Conservation (phyloP, 805 yeast species). For the Cyberlindnera lachancei region DNA sequence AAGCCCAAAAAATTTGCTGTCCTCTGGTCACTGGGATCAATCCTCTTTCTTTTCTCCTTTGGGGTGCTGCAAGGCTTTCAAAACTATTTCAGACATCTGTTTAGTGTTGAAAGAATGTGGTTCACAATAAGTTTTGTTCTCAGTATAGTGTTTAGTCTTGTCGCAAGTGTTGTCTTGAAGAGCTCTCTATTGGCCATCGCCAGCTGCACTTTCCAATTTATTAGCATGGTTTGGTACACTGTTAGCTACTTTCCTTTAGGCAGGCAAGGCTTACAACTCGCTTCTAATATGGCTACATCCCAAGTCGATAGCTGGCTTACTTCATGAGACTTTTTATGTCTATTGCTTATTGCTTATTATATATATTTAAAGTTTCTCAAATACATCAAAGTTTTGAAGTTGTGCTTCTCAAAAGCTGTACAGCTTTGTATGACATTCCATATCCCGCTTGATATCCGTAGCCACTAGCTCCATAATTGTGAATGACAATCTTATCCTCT, state of each 20-base stretch:
- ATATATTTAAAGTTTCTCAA: neutral
- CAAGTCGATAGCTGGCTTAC: slow-evolving; percentile 16
- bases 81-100: slow-evolving; percentile 8
- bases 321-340: slow-evolving; percentile 1
- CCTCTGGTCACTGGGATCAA: slow-evolving; percentile 13
- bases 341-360: neutral
- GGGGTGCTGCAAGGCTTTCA: slow-evolving; percentile 10
- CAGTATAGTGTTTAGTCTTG: slow-evolving; percentile 9
- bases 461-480: slow-evolving; percentile 67
- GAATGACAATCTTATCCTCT: slow-evolving; percentile 42
- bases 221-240: slow-evolving; percentile 10
- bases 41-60: slow-evolving; percentile 13
- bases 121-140: slow-evolving; percentile 8
- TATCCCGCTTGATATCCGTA: slow-evolving; percentile 62
- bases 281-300: slow-evolving; percentile 10
- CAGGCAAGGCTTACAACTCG: slow-evolving; percentile 11
- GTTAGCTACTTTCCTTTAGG: slow-evolving; percentile 18
- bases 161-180: slow-evolving; percentile 8
- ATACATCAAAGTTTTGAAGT: neutral
- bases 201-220: slow-evolving; percentile 7
- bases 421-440: slow-evolving; percentile 50
- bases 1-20: slow-evolving; percentile 16
- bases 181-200: slow-evolving; percentile 9
- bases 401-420: slow-evolving; percentile 18
- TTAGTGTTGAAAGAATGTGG: slow-evolving; percentile 15